phyloP scores from a whole-genome alignment of 345 rosid species.

The Cochlearia excelsa region DNA sequence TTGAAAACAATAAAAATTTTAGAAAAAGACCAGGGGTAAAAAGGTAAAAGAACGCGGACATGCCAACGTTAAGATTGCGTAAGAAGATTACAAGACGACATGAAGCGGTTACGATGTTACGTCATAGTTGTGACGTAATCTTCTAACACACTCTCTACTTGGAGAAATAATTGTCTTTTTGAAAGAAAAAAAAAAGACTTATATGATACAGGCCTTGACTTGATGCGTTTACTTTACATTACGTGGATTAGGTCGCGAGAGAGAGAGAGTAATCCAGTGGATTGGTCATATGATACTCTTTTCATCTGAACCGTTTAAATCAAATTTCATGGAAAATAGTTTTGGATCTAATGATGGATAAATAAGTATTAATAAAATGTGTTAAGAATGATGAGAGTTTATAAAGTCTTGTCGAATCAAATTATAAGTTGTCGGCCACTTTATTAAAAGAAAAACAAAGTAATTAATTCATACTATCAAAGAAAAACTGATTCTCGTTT shows the following conservation, averaged over 20 bases:
- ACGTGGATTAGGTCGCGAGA: constrained; percentile 18
- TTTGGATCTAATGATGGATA: constrained; percentile 1
- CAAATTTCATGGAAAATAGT: too few relatives aligned
- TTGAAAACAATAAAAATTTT: too few relatives aligned
- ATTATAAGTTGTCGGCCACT: constrained; percentile 31
- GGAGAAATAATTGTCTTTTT: background rate
- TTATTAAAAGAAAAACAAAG: background rate
- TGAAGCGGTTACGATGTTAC: constrained; percentile 17
- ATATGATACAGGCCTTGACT: constrained; percentile 15
- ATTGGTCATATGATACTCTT: background rate
- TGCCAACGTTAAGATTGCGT: constrained; percentile 14
- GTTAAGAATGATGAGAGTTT: constrained; percentile 17
- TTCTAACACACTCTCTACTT: background rate
- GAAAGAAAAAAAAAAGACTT: constrained; percentile 26
- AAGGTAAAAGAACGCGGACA: constrained; percentile 12
- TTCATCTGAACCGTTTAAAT: constrained; percentile 23
- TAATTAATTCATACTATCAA: background rate
- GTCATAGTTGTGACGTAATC: constrained; percentile 1
- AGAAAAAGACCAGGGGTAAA: background rate
- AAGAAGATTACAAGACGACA: constrained; percentile 15
- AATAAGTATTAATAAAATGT: background rate
- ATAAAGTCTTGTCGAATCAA: constrained; percentile 7
- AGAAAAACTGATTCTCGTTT: background rate
- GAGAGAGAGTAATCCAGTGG: constrained; percentile 2
- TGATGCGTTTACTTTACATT: constrained; percentile 32